Evolutionary conservation across 1,139 yeast species (phyloP).

Genomic region (Sugiyamaella grinbergsii): DNA sequence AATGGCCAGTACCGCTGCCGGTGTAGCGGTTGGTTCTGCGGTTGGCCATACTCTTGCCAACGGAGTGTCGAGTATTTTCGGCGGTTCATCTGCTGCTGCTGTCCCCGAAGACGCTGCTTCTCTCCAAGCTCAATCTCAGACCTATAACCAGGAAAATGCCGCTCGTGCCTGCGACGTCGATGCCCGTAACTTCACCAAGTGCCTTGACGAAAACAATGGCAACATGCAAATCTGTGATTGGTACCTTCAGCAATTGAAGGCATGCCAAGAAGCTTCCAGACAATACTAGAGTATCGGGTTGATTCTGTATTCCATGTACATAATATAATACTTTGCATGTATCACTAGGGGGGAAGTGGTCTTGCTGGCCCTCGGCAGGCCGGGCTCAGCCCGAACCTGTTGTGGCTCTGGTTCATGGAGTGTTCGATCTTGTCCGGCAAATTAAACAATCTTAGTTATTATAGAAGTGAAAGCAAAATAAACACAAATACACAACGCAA

Average conservation of each 20-base stretch:
- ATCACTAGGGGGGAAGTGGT: no score
- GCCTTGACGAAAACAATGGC: conserved; percentile 89
- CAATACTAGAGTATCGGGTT: conserved; percentile 54
- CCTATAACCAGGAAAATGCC: conserved; percentile 42
- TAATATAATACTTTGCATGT: conserved; percentile 11
- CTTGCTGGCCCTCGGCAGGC: conserved; percentile 11
- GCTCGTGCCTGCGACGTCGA: conserved; percentile 79
- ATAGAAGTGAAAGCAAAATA: no score
- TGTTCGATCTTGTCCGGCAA: no score
- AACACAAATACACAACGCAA: no score
- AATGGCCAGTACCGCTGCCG: conserved; percentile 99
- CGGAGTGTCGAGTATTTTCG: conserved; percentile 84
- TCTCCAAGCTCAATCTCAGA: conserved; percentile 29
- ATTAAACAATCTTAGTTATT: no score
- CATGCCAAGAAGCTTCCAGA: conserved; percentile 93
- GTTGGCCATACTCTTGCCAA: conserved; percentile 97
- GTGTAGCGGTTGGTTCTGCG: conserved; percentile 98
- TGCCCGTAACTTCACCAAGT: conserved; percentile 92
- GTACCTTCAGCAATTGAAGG: conserved; percentile 94
- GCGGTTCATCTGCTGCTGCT: conserved; percentile 66
- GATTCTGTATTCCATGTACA: neutral
- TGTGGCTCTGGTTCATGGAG: neutral
- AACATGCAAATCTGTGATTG: conserved; percentile 96
- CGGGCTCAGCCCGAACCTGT: conserved; percentile 12
- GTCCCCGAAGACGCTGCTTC: conserved; percentile 36